These are phyloP conservation scores for Verticillium isaacii DNA, from an alignment of 2,329 filamentous ascomycete species.

Conservation along the genomic window DNA sequence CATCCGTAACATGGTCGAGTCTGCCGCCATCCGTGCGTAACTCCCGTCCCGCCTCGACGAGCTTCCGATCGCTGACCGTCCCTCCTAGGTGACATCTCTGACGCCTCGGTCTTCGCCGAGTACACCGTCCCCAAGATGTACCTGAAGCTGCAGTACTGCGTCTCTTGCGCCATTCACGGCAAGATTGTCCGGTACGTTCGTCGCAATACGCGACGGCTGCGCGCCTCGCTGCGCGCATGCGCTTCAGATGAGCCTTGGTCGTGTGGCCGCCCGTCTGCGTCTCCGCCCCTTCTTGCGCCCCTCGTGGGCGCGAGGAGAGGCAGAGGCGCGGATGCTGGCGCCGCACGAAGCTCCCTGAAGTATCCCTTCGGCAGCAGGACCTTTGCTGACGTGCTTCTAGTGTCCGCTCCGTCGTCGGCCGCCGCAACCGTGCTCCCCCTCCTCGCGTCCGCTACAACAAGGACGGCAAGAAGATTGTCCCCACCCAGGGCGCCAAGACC, in stretches of 20 bases:
- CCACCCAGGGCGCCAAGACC: slow-evolving; percentile 71
- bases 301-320: background rate
- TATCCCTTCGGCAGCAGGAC: background rate
- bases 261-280: background rate
- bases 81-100: slow-evolving; percentile 92
- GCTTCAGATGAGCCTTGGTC: slow-evolving; percentile 58
- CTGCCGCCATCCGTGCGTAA: slow-evolving; percentile 94
- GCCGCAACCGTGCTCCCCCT: slow-evolving; percentile 97
- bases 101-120: slow-evolving; percentile 98
- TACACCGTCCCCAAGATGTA: slow-evolving; percentile 99
- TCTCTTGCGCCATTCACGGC: slow-evolving; percentile 99
- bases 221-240: slow-evolving; percentile 36
- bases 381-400: slow-evolving; percentile 42
- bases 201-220: slow-evolving; percentile 56
- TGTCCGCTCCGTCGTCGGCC: slow-evolving; percentile 94
- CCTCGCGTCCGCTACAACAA: slow-evolving; percentile 99
- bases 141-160: slow-evolving; percentile 99
- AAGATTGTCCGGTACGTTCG: slow-evolving; percentile 99
- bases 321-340: background rate
- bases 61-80: slow-evolving; percentile 4
- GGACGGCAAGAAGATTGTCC: slow-evolving; percentile 98
- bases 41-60: background rate
- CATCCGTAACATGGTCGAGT: slow-evolving; percentile 99
- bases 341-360: background rate
- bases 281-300: background rate